phyloP scores from a whole-genome alignment of 2,329 filamentous ascomycete genomes.

The Penicillium griseofulvum region DNA sequence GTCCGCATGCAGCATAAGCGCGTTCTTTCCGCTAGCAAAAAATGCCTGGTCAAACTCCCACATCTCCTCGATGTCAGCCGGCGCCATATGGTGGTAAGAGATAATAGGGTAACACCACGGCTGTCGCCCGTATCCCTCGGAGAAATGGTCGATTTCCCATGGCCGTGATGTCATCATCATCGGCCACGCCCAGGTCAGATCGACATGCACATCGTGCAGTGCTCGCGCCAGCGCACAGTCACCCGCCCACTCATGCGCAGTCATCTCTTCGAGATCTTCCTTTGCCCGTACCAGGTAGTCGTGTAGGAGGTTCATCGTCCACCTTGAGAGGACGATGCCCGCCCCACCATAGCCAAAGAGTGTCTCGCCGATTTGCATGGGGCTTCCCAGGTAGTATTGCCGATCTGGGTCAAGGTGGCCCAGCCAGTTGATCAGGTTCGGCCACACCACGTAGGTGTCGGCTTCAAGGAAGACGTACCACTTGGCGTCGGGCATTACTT shows the following conservation, averaged over 20 bases:
- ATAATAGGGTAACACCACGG: slow-evolving; percentile 51
- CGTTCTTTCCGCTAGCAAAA: slow-evolving; percentile 55
- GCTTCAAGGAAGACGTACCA: slow-evolving; percentile 60
- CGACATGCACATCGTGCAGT: slow-evolving; percentile 43
- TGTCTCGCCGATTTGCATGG: slow-evolving; percentile 48
- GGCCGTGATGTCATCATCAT: slow-evolving; percentile 41
- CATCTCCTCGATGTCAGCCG: slow-evolving; percentile 42
- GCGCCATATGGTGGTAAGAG: slow-evolving; percentile 49
- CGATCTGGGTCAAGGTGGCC: slow-evolving; percentile 45
- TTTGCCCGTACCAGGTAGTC: slow-evolving; percentile 39
- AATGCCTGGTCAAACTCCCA: slow-evolving; percentile 46
- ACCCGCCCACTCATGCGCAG: slow-evolving; percentile 46
- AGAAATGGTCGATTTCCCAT: slow-evolving; percentile 41
- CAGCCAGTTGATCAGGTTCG: slow-evolving; percentile 53
- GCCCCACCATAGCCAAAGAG: slow-evolving; percentile 53
- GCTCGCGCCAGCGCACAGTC: slow-evolving; percentile 49
- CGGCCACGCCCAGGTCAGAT: slow-evolving; percentile 47
- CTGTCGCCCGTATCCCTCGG: slow-evolving; percentile 35
- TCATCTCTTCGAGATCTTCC: slow-evolving; percentile 44
- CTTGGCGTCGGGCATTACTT: slow-evolving; percentile 45
- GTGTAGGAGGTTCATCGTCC: slow-evolving; percentile 43
- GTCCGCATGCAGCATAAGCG: slow-evolving; percentile 26
- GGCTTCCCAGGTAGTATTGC: slow-evolving; percentile 54
- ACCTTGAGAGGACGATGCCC: slow-evolving; percentile 51
- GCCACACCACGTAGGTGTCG: slow-evolving; percentile 56